Percentiles rank a stretch among this genome's conserved stretches.
Conservation (phyloP, 129 eudicot genomes). For the Apium graveolens region DNA sequence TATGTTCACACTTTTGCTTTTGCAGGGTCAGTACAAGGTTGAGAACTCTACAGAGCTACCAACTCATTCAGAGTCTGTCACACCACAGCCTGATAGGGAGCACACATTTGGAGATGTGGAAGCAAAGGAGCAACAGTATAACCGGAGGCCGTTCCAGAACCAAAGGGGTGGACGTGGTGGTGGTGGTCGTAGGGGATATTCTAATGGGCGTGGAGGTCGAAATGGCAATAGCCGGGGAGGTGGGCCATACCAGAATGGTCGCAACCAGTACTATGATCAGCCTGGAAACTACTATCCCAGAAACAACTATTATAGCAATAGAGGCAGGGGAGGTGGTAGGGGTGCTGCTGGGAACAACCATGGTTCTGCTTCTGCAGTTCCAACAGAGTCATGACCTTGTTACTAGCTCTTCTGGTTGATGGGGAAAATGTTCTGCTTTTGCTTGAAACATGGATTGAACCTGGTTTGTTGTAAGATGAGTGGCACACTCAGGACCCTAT, state of each 20-base stretch:
- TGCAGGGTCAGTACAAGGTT: conserved; percentile 38
- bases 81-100: conserved; percentile 23
- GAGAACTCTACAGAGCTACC: conserved; percentile 25
- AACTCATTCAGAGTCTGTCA: conserved; percentile 14
- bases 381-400: conserved; percentile 28
- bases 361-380: conserved; percentile 20
- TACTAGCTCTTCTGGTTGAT: conserved; percentile 25
- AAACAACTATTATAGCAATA: conserved; percentile 35
- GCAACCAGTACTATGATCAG: conserved; percentile 64
- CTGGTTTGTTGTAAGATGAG: conserved; percentile 6
- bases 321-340: conserved; percentile 59
- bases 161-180: conserved; percentile 56
- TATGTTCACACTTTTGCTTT: neutral
- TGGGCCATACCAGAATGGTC: conserved; percentile 74
- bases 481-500: conserved; percentile 17
- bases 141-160: conserved; percentile 42
- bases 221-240: conserved; percentile 48
- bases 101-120: conserved; percentile 27
- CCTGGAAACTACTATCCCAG: conserved; percentile 54
- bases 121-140: conserved; percentile 43
- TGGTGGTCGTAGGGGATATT: conserved; percentile 58
- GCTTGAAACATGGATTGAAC: conserved; percentile 24
- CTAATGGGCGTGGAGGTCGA: conserved; percentile 71
- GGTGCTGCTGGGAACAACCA: conserved; percentile 40
- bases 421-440: conserved; percentile 22